Conservation (phyloP, 331 rosid genomes). For the Acacia concinna region DNA sequence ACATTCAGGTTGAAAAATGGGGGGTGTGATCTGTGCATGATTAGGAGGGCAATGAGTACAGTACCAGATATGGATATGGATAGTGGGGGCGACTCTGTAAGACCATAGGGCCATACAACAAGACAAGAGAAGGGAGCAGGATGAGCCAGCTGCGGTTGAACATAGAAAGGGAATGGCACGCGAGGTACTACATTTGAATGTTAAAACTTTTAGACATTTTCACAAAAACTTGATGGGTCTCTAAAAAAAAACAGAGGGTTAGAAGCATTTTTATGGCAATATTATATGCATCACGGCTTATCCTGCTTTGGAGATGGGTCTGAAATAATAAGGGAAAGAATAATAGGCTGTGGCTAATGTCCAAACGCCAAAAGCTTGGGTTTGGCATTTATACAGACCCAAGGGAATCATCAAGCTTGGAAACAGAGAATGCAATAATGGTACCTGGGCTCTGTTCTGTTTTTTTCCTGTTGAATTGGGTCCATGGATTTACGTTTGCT, state of each 20-base stretch:
- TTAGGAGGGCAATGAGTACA: slow-evolving; percentile 43
- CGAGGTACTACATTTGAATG: slow-evolving; percentile 23
- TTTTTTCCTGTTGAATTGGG: neutral
- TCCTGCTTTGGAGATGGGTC: slow-evolving; percentile 7
- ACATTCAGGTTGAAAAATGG: slow-evolving; percentile 46
- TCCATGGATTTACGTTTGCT: neutral
- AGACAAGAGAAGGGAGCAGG: slow-evolving; percentile 14
- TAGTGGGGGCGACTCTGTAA: neutral
- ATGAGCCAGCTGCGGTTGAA: slow-evolving; percentile 27
- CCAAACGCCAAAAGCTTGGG: slow-evolving; percentile 48
- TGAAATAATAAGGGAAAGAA: slow-evolving; percentile 39
- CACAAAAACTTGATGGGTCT: slow-evolving; percentile 29
- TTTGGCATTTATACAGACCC: slow-evolving; percentile 51
- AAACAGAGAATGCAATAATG: slow-evolving; percentile 5
- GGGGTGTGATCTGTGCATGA: slow-evolving; percentile 39
- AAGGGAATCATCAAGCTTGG: slow-evolving; percentile 41
- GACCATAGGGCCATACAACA: slow-evolving; percentile 19
- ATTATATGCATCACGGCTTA: neutral
- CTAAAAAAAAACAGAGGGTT: neutral
- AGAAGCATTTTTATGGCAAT: slow-evolving; percentile 2
- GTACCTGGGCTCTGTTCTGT: slow-evolving; percentile 14
- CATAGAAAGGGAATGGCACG: slow-evolving; percentile 47
- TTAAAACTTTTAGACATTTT: slow-evolving; percentile 25
- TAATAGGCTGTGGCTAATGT: slow-evolving; percentile 33
- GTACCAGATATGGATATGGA: slow-evolving; percentile 26